Evolutionary conservation across 2,329 filamentous ascomycete genomes (phyloP).

Genomic region (Colletotrichum sp.): DNA sequence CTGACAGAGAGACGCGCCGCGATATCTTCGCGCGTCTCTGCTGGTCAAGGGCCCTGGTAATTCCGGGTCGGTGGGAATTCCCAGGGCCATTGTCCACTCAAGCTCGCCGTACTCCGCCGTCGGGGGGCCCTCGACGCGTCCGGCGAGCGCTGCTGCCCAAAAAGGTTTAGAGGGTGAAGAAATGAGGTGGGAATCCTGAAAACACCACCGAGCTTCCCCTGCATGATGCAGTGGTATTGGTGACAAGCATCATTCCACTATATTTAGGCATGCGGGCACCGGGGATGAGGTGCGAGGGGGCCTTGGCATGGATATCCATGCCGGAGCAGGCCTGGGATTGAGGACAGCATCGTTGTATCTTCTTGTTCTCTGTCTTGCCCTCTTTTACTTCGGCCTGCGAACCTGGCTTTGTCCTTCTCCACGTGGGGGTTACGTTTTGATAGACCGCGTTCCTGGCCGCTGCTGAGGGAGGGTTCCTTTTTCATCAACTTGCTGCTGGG

Average conservation of each 20-base stretch:
- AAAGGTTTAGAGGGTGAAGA: background rate
- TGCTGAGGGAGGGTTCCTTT: background rate
- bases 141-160: background rate
- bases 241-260: slow-evolving; percentile 15
- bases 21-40: background rate
- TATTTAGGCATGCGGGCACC: slow-evolving; percentile 12
- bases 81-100: background rate
- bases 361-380: background rate
- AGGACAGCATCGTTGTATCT: background rate
- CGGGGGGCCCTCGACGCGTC: background rate
- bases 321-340: background rate
- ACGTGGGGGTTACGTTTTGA: background rate
- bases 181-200: slow-evolving; percentile 8
- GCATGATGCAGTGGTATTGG: slow-evolving; percentile 21
- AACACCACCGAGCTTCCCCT: slow-evolving; percentile 9
- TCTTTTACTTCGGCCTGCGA: background rate
- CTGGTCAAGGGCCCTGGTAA: background rate
- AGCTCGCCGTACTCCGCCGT: background rate
- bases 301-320: slow-evolving; percentile 19
- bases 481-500: background rate
- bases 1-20: background rate
- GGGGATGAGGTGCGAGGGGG: background rate
- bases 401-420: background rate
- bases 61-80: background rate
- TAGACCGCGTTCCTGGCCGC: background rate